These are phyloP conservation scores for Phytophthora quininea DNA, from an alignment of 352 stramenopile species.

Conservation along the genomic window DNA sequence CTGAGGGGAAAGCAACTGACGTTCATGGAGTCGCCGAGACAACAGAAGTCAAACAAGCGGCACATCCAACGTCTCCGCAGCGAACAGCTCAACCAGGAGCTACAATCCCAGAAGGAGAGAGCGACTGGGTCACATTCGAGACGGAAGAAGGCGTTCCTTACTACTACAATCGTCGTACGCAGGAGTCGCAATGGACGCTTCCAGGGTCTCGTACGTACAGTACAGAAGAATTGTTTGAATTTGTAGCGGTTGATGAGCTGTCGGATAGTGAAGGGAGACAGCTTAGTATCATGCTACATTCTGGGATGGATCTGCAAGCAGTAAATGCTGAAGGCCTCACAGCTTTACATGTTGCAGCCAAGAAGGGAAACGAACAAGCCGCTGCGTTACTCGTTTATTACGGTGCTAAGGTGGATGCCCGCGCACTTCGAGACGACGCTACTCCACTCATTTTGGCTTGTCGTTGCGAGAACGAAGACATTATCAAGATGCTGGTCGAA, in stretches of 20 bases:
- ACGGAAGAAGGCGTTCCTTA: slow-evolving; percentile 66
- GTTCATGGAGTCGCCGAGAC: not conserved
- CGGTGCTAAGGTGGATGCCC: slow-evolving; percentile 44
- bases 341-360: slow-evolving; percentile 56
- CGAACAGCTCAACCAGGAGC: not conserved
- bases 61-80: slow-evolving; percentile 1
- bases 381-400: slow-evolving; percentile 55
- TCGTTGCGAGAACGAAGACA: slow-evolving; percentile 37
- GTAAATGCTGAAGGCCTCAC: slow-evolving; percentile 44
- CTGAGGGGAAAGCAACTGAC: slow-evolving; percentile 5
- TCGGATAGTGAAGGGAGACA: slow-evolving; percentile 26
- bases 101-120: slow-evolving; percentile 12
- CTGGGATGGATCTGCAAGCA: slow-evolving; percentile 41
- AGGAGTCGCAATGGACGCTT: slow-evolving; percentile 67
- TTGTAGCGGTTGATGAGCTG: slow-evolving; percentile 26
- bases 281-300: slow-evolving; percentile 45
- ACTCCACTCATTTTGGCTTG: slow-evolving; percentile 60
- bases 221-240: slow-evolving; percentile 34
- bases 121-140: slow-evolving; percentile 45
- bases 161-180: slow-evolving; percentile 70
- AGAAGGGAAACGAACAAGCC: slow-evolving; percentile 48
- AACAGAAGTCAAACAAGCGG: slow-evolving; percentile 16
- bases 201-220: slow-evolving; percentile 26
- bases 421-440: slow-evolving; percentile 21
- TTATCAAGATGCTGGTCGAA: slow-evolving; percentile 57